Percentiles rank a stretch among this genome's conserved stretches.
phyloP scores from a whole-genome alignment of 2,329 filamentous ascomycete species.

The Colletotrichum higginsianum region DNA sequence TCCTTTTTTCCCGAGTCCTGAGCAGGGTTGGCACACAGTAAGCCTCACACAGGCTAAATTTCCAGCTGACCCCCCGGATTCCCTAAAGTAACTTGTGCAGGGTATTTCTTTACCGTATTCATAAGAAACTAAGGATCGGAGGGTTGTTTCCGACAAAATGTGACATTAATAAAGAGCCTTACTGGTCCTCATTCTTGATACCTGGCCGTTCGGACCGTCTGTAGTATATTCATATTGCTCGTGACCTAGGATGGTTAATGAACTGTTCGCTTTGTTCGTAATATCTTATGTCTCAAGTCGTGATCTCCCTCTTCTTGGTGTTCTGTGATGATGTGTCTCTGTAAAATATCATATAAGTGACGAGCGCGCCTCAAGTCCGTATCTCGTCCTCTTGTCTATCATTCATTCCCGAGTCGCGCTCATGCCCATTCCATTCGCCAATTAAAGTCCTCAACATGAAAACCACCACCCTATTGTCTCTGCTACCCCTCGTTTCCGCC shows the following conservation, averaged over 20 bases:
- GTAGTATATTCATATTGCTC: conserved; percentile 29
- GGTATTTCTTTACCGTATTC: neutral
- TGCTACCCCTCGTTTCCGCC: conserved; percentile 29
- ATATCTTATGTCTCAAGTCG: conserved; percentile 20
- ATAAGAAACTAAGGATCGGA: conserved; percentile 17
- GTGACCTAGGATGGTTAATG: conserved; percentile 9
- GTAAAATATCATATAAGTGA: conserved; percentile 4
- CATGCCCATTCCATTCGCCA: neutral
- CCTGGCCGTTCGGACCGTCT: conserved; percentile 33
- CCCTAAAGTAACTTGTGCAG: conserved; percentile 22
- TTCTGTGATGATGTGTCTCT: neutral
- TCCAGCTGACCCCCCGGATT: neutral
- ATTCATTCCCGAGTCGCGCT: neutral
- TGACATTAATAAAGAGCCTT: conserved; percentile 1
- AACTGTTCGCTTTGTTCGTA: neutral
- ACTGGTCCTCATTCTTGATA: neutral
- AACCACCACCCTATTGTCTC: conserved; percentile 14
- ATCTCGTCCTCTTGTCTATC: too few relatives aligned
- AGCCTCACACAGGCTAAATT: conserved; percentile 39
- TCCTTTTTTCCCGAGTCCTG: neutral
- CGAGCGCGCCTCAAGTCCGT: neutral
- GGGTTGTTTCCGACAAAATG: conserved; percentile 29
- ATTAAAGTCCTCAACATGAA: conserved; percentile 24
- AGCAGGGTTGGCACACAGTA: conserved; percentile 19
- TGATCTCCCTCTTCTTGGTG: conserved; percentile 14